These are phyloP conservation scores for Citrullus mucosospermus DNA, from an alignment of 306 rosid species.

Conservation along the genomic window DNA sequence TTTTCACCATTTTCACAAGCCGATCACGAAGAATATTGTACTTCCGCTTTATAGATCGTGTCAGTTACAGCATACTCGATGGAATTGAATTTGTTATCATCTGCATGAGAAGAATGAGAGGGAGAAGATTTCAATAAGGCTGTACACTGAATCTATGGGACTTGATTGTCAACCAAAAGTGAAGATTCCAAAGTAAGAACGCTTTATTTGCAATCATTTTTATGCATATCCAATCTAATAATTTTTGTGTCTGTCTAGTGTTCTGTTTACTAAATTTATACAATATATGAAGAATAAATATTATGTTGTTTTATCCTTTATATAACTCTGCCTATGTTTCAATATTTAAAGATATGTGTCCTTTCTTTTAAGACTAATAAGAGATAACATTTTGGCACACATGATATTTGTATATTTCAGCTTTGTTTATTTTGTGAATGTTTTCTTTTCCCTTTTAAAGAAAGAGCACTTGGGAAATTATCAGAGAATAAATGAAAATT, in stretches of 20 bases:
- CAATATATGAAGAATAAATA: no score
- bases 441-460: no score
- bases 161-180: not conserved
- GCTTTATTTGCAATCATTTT: no score
- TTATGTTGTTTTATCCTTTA: no score
- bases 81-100: not conserved
- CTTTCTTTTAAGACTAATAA: no score
- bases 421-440: no score
- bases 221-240: not conserved
- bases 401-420: no score
- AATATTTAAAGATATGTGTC: no score
- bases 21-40: not conserved
- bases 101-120: not conserved
- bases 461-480: no score
- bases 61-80: not conserved
- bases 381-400: no score
- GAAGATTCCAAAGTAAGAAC: not conserved
- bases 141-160: not conserved
- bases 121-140: not conserved
- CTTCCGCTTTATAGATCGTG: not conserved
- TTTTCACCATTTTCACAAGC: not conserved
- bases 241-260: not conserved
- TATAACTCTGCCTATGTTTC: no score
- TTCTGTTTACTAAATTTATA: not conserved
- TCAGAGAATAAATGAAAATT: no score